Base-by-base conservation (phyloP, 2,329 filamentous ascomycete species). In the Diaporthe velutina region DNA sequence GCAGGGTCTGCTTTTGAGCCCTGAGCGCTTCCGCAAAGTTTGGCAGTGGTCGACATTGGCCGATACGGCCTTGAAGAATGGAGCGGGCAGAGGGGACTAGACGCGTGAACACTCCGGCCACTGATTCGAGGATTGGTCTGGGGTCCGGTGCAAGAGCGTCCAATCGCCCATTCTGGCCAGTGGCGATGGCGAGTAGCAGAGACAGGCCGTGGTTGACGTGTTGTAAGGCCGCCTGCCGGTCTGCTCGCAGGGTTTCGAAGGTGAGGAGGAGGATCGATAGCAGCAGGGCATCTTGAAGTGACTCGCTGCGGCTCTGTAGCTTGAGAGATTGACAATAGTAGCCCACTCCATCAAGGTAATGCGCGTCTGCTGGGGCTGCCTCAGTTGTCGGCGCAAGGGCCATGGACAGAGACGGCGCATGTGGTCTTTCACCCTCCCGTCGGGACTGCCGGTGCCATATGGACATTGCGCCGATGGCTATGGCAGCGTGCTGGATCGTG, bases 311-410 rank as follows among this genome's bases (percentile, higher is more conserved):
- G 19, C 77, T 80, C n/a, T 81, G 79, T 12, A 82, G 66, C 58
- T 79, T 83, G 9, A 85, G 74, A 0, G 83, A 80, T 4, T 79
- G 76, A 28, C 83, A 83, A 67, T 85, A 84, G 70, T 84, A 81
- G 3, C 79, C 77, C 6, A 85, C 75, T 0, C 83, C 84, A 1
- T 80, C 78, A 40, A 80, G 77, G 76, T 85, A 84, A 71, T 82
- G 80, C 33, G 67, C 17, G 60, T 77, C 77, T 48, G 60, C 60
- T 48, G 25, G 19, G 10, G 40, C 19, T n/a, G 6, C 25, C 28
- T 66, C 60, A 48, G 40, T 66, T 33, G 28, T 25, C 40, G 19
- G 33, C 17, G 40, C 57, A 25, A 15, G 4, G n/a, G 57, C 35
- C 10, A 40, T 66, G 60, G 60, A n/a, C 28, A 48, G 17, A 48